Evolutionary conservation across 2,329 filamentous ascomycete genomes (phyloP), one percentile per base, ranked within the genome.

Genomic region (Curvularia sp.): DNA sequence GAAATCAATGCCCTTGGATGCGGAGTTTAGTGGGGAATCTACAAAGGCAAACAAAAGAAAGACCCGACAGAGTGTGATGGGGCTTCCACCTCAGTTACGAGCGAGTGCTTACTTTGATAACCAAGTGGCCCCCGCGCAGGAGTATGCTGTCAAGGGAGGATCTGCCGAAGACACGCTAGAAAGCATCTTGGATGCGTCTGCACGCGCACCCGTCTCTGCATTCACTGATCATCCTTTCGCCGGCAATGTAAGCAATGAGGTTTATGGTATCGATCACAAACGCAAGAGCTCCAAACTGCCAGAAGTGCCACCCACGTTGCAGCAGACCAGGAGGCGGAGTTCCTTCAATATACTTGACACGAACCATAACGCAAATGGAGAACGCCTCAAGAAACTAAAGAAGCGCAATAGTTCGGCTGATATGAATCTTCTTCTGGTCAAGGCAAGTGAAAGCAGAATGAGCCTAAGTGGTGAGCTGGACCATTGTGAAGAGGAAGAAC

Each of bases 131-230:
- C 73, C 84, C 7, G 68, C 80, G 1, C 80, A 87, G 43, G 81
- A 88, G 48, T 78, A 87, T 38, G 77, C 86, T 38, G 77, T 87
- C 41, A 83, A 85, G 74, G 88, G 91, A 57, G 89, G 91, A 18
- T 98, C 95, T 25, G 93, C 94, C 10, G 91, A 93, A 73, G 89
- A 87, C 41, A 97, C 94, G 0, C 84, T 99, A 7, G 93, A 99
- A 65, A 93, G 88, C 73, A 96, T 99, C 52, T 84, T 99, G 7
- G 90, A 97, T 72, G 95, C 94, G 7, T 95, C 94, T 2, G 91
- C 92, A 2, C 86, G 84, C 59, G 94, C 95, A 0, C 95, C 95
- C 1, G 93, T 97, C 28, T 92, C 84, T 65, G 94, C 93, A 25
- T 98, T 98, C 69, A 96, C 91, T 0, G 92, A 97, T 70, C 93